Evolutionary conservation across 345 rosid genomes (phyloP).

Genomic region (Eucalyptus tenuipes): DNA sequence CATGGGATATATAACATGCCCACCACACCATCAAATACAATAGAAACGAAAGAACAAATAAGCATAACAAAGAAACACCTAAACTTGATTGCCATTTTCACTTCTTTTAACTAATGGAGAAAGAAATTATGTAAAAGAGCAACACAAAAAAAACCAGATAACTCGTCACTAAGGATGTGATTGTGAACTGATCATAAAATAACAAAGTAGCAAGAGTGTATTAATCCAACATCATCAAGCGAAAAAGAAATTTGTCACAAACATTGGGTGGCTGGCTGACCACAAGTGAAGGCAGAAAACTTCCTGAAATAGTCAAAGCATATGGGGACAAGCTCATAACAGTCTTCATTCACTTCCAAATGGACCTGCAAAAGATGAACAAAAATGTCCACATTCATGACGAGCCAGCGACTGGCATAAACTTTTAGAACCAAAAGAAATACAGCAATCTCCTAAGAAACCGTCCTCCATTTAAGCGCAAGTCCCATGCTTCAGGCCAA

Average conservation of each 20-base stretch:
- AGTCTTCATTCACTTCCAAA: constrained; percentile 23
- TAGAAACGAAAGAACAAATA: constrained; percentile 6
- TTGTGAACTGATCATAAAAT: not conserved
- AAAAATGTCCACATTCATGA: constrained; percentile 31
- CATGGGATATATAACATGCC: constrained; percentile 24
- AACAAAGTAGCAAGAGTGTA: constrained; percentile 8
- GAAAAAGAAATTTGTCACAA: constrained; percentile 38
- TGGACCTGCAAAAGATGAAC: constrained; percentile 54
- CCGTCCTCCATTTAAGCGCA: not conserved
- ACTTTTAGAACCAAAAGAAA: constrained; percentile 27
- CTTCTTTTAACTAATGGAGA: not conserved
- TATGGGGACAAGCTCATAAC: constrained; percentile 26
- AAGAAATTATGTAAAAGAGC: not conserved
- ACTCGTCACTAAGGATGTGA: not conserved
- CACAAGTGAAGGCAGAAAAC: constrained; percentile 34
- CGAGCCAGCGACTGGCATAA: constrained; percentile 22
- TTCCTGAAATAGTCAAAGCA: constrained; percentile 34
- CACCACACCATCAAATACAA: constrained; percentile 19
- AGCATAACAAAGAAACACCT: not conserved
- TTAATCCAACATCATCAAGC: constrained; percentile 49
- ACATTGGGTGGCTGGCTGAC: constrained; percentile 30
- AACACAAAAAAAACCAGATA: not conserved
- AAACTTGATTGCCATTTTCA: not conserved
- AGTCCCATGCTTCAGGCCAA: not conserved
- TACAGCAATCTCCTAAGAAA: constrained; percentile 21